Evolutionary conservation across 2,329 filamentous ascomycete genomes (phyloP), one percentile per base, ranked within the genome.

Genomic region (Hypoxylon sp.): DNA sequence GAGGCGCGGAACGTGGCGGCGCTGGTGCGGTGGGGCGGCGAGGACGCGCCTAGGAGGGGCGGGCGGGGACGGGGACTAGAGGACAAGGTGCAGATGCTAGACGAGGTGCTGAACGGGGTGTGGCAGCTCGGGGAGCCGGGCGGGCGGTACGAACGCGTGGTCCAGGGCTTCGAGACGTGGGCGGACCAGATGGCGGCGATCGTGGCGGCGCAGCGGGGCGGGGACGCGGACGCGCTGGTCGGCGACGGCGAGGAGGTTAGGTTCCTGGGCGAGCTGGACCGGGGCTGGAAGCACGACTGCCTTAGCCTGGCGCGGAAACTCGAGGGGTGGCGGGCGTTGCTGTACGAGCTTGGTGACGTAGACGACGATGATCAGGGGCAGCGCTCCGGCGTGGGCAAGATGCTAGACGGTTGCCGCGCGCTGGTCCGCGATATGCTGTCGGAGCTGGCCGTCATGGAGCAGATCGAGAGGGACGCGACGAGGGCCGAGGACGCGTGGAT

Each of bases 381-480:
- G 19, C 24, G 43, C 44, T 73, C 74, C 4, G 72, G 74, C 17
- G 68, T 75, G 6, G 69, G 66, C 26, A 63, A 68, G 6, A 70
- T 72, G 22, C 65, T 76, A 17, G 44, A 28, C 19, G 73, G 70
- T 8, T 69, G 65, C 57, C 74, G 79, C 20, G 71, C 70, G 15
- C 74, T 91, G 46, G 80, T 89, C 11, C 72, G 78, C 49, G 85
- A 82, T 34, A 90, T 90, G 87, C 74, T 88, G 46, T 79, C 78
- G n/a, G 89, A 91, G 78, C 76, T 91, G 65, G 75, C 75, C n/a
- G 63, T 83, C 62, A 91, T 91, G 88, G 81, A 81, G 57, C 80
- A 83, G 70, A 84, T 91, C 58, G 87, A 89, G 76, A 78, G 77
- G 48, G 86, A 87, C 68, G 84, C 86, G 4, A 75, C 87, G 54